phyloP scores from a whole-genome alignment of 768 basidiomycete genomes.

The Suillus spraguei region DNA sequence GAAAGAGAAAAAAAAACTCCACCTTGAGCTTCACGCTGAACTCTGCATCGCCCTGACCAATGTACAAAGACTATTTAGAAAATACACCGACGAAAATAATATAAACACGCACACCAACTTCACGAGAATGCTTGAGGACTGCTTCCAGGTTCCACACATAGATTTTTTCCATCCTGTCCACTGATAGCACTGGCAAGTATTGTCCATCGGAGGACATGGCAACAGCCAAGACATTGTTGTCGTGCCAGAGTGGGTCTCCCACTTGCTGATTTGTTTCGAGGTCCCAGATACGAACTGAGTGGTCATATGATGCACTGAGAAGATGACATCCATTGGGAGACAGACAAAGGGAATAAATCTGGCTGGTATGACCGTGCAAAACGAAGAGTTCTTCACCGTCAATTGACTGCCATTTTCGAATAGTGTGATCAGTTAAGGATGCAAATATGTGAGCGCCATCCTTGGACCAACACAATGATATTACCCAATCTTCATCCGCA shows the following conservation, averaged over 20 bases:
- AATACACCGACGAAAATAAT: not conserved
- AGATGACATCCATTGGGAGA: not conserved
- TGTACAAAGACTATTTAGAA: not conserved
- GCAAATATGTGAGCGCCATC: not conserved
- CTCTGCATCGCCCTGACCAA: too few relatives aligned
- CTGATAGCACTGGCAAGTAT: constrained; percentile 67
- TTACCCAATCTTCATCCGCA: accelerated
- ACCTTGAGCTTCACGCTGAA: not conserved
- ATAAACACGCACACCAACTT: not conserved
- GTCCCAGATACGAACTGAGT: constrained; percentile 4
- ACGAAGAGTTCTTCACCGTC: not conserved
- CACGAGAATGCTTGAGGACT: not conserved
- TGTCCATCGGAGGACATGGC: constrained; percentile 81
- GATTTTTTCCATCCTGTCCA: constrained; percentile 72
- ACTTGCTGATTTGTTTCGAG: not conserved
- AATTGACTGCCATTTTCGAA: not conserved
- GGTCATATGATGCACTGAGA: not conserved
- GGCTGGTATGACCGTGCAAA: not conserved
- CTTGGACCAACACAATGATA: not conserved
- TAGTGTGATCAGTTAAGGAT: accelerated
- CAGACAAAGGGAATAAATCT: not conserved
- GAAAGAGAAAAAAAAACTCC: not conserved
- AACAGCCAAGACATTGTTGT: constrained; percentile 74
- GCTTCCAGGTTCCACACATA: constrained; percentile 78
- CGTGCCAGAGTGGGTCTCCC: constrained; percentile 62